phyloP scores from a whole-genome alignment of 208 protist species.

The Leishmania lainsoni region DNA sequence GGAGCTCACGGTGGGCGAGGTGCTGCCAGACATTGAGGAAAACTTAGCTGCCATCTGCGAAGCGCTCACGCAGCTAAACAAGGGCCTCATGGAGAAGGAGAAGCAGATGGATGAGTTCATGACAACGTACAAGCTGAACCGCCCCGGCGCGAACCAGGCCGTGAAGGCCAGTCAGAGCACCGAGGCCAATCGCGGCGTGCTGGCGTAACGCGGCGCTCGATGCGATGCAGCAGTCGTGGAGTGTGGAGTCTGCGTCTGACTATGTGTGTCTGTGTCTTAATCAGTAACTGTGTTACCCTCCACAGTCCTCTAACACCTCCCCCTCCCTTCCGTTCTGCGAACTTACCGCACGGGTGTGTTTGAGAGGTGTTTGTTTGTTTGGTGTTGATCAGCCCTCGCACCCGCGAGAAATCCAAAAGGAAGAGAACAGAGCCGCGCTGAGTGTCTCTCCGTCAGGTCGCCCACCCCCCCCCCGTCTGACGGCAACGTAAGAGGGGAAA shows the following conservation, averaged over 20 bases:
- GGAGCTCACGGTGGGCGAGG: slow-evolving; percentile 94
- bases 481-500: background rate
- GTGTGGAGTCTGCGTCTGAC: background rate
- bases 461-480: background rate
- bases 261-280: background rate
- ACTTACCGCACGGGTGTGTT: background rate
- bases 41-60: slow-evolving; percentile 83
- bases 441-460: background rate
- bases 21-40: slow-evolving; percentile 94
- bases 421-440: background rate
- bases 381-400: background rate
- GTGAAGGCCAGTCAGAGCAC: slow-evolving; percentile 26
- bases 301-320: background rate
- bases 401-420: background rate
- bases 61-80: slow-evolving; percentile 74
- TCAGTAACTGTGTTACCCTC: slow-evolving; percentile 3
- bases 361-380: background rate
- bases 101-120: slow-evolving; percentile 90
- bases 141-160: slow-evolving; percentile 45
- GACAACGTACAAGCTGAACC: slow-evolving; percentile 69
- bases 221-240: background rate
- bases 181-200: slow-evolving; percentile 59
- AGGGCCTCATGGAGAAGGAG: slow-evolving; percentile 78
- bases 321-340: background rate
- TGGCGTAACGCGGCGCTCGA: slow-evolving; percentile 44